Evolutionary conservation across 768 basidiomycete genomes (phyloP).

Genomic region (Tulasnella sp.): DNA sequence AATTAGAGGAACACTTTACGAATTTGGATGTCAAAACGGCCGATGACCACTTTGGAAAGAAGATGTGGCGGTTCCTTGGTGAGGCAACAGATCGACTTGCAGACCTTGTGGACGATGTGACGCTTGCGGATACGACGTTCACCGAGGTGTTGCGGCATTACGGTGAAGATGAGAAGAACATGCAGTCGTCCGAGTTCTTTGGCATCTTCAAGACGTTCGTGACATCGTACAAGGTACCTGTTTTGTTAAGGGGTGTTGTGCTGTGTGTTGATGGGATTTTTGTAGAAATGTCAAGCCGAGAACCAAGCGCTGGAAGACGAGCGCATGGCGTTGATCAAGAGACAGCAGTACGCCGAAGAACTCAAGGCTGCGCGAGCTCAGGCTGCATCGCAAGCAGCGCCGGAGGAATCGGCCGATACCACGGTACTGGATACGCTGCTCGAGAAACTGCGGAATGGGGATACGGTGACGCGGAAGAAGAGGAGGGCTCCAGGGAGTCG

Average conservation of each 20-base stretch:
- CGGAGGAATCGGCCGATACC: slow-evolving; percentile 41
- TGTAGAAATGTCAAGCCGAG: slow-evolving; percentile 75
- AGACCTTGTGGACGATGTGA: slow-evolving; percentile 77
- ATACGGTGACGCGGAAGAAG: slow-evolving; percentile 31
- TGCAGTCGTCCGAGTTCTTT: slow-evolving; percentile 86
- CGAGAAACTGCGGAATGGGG: slow-evolving; percentile 60
- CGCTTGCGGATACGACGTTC: slow-evolving; percentile 71
- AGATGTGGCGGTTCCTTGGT: slow-evolving; percentile 85
- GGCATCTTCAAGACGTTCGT: slow-evolving; percentile 95
- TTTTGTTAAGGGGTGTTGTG: neutral
- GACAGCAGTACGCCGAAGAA: slow-evolving; percentile 55
- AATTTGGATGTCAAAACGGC: slow-evolving; percentile 40
- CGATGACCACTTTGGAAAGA: slow-evolving; percentile 67
- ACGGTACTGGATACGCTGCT: slow-evolving; percentile 55
- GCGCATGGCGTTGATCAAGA: slow-evolving; percentile 49
- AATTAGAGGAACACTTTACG: slow-evolving; percentile 67
- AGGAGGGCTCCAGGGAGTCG: slow-evolving; percentile 4
- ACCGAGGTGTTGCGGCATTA: slow-evolving; percentile 80
- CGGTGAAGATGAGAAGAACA: slow-evolving; percentile 82
- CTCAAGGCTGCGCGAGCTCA: slow-evolving; percentile 40
- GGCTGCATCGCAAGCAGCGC: slow-evolving; percentile 23
- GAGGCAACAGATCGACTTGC: slow-evolving; percentile 64
- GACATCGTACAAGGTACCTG: slow-evolving; percentile 71
- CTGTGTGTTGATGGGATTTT: neutral
- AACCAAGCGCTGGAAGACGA: slow-evolving; percentile 68